A percentile compares a stretch with the other conserved stretches of the same genome.
phyloP scores from a whole-genome alignment of 306 rosid genomes.

The Fagus crenata region DNA sequence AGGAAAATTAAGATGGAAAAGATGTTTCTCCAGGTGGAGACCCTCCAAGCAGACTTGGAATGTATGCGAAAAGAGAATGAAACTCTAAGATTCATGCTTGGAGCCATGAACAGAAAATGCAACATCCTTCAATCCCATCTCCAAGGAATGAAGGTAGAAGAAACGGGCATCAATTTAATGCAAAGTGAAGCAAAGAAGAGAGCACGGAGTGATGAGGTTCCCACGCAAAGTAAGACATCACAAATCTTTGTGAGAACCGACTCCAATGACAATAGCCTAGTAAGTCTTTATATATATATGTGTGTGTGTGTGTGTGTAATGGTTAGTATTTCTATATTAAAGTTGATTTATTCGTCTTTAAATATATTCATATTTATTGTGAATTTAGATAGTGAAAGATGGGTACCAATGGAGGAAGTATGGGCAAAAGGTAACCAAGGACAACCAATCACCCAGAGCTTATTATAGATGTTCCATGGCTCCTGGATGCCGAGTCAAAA shows the following conservation, averaged over 20 bases:
- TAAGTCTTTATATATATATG: slow-evolving; percentile 22
- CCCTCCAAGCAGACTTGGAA: slow-evolving; percentile 36
- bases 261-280: slow-evolving; percentile 52
- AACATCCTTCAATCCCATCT: slow-evolving; percentile 38
- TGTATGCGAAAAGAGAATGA: slow-evolving; percentile 51
- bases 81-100: slow-evolving; percentile 50
- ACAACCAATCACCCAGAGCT: slow-evolving; percentile 75
- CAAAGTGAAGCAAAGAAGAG: slow-evolving; percentile 42
- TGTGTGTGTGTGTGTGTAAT: background rate
- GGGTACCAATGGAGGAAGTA: slow-evolving; percentile 81
- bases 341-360: background rate
- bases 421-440: slow-evolving; percentile 83
- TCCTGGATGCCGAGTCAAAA: slow-evolving; percentile 68
- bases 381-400: slow-evolving; percentile 47
- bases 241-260: slow-evolving; percentile 53
- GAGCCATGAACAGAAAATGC: slow-evolving; percentile 49
- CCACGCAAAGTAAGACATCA: slow-evolving; percentile 34
- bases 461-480: slow-evolving; percentile 74
- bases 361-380: background rate
- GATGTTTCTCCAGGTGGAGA: slow-evolving; percentile 36
- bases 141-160: slow-evolving; percentile 29
- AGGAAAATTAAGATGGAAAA: background rate
- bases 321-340: slow-evolving; percentile 1
- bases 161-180: slow-evolving; percentile 13
- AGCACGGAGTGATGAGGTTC: slow-evolving; percentile 36